Percentiles rank a stretch among this genome's conserved stretches.
phyloP scores from a whole-genome alignment of 140 eudicot genomes.

The Ambrosia hybrid region DNA sequence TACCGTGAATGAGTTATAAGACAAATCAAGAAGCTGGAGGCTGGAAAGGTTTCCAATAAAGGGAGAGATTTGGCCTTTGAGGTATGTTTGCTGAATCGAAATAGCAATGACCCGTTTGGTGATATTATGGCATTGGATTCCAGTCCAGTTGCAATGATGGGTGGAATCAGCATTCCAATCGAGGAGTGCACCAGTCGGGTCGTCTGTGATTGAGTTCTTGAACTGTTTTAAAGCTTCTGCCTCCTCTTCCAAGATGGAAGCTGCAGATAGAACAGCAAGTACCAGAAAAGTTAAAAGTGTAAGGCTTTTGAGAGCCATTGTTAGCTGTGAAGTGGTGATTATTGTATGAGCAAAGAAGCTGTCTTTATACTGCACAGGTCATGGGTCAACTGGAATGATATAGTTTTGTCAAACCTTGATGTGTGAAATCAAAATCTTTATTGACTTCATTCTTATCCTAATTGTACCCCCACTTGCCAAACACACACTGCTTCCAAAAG shows the following conservation, averaged over 20 bases:
- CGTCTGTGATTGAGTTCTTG: conserved; percentile 50
- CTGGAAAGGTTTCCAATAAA: conserved; percentile 72
- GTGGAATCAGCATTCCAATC: conserved; percentile 50
- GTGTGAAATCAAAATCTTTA: background rate
- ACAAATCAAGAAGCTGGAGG: conserved; percentile 78
- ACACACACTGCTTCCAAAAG: too few species aligned
- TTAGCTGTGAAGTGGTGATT: conserved; percentile 6
- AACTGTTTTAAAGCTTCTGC: conserved; percentile 55
- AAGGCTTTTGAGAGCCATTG: conserved; percentile 31
- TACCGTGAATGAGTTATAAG: conserved; percentile 65
- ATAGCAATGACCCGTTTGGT: conserved; percentile 48
- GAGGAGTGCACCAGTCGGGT: conserved; percentile 61
- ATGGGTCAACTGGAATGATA: background rate
- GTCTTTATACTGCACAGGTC: background rate
- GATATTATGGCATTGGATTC: too few species aligned
- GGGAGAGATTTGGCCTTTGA: conserved; percentile 64
- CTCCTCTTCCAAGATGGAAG: conserved; percentile 38
- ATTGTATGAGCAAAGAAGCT: conserved; percentile 1
- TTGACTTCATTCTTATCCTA: too few species aligned
- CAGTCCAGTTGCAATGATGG: conserved; percentile 90
- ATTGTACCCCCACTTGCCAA: too few species aligned
- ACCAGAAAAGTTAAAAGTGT: conserved; percentile 19
- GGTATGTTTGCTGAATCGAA: conserved; percentile 45
- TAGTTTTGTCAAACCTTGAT: background rate
- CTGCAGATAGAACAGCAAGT: conserved; percentile 31